Percentiles rank a stretch among this genome's conserved stretches.
Evolutionary conservation across 1,284 basidiomycete species (phyloP).

Genomic region (Microbotryomycetes sp.): DNA sequence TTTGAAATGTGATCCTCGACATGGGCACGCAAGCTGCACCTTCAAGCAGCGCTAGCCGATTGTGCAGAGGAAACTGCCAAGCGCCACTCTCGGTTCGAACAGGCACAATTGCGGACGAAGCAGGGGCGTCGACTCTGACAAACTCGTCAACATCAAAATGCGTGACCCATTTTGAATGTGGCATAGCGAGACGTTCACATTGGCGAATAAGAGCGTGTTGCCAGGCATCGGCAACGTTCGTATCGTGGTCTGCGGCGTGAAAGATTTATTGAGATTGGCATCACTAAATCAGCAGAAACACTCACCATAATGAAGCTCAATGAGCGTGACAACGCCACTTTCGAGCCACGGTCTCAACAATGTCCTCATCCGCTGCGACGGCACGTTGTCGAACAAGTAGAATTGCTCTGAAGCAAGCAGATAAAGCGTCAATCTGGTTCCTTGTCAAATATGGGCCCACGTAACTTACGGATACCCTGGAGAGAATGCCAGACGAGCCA

Average conservation of each 20-base stretch:
- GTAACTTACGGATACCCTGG: constrained; percentile 10
- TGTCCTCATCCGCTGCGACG: constrained; percentile 11
- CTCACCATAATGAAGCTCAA: constrained; percentile 17
- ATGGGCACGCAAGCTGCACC: constrained; percentile 21
- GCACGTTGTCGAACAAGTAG: constrained; percentile 24
- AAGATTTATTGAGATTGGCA: neutral
- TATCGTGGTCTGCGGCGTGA: constrained; percentile 5
- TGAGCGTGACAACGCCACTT: constrained; percentile 17
- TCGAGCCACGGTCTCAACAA: constrained; percentile 25
- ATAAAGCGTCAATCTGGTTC: neutral
- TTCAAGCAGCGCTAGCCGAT: neutral
- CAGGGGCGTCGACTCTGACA: constrained; percentile 19
- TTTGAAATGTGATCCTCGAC: constrained; percentile 18
- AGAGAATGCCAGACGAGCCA: constrained; percentile 26
- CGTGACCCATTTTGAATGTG: constrained; percentile 11
- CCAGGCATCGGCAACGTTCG: constrained; percentile 12
- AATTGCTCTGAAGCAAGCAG: constrained; percentile 10
- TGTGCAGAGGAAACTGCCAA: constrained; percentile 16
- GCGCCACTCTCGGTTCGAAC: neutral
- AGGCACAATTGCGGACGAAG: constrained; percentile 9
- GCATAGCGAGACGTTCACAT: constrained; percentile 19
- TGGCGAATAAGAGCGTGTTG: constrained; percentile 17
- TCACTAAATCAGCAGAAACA: neutral
- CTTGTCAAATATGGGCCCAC: neutral
- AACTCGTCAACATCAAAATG: constrained; percentile 31